Conservation (phyloP, 148 eudicot species). For the Camellia japonica region DNA sequence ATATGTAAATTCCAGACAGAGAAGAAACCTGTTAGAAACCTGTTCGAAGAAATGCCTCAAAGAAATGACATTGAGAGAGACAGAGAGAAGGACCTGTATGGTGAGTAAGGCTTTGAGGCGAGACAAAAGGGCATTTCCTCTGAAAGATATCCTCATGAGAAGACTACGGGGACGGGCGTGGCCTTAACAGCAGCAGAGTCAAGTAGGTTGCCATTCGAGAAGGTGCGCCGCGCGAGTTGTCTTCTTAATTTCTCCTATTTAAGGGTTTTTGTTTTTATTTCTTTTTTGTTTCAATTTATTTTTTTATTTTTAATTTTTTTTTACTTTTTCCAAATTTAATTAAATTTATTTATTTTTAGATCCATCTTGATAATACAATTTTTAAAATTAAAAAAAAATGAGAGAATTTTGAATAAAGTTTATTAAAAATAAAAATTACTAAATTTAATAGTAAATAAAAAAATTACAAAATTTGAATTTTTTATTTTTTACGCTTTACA, state of each 20-base stretch:
- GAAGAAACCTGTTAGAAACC: constrained; percentile 6
- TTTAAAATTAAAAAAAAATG: no score
- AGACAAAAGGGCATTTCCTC: constrained; percentile 19
- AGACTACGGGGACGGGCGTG: background rate
- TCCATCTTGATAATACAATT: no score
- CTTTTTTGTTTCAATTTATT: no score
- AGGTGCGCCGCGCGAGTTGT: background rate
- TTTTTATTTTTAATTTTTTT: background rate
- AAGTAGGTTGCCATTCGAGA: constrained; percentile 1
- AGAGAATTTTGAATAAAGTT: no score
- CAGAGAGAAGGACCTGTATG: constrained; percentile 21
- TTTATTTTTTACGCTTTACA: no score
- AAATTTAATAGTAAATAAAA: no score
- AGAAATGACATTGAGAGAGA: constrained; percentile 3
- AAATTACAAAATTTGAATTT: no score
- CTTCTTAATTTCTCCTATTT: background rate
- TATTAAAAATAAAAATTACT: no score
- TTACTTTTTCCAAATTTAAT: background rate
- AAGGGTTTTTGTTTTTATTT: no score
- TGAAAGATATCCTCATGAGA: constrained; percentile 6
- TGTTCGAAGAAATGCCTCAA: constrained; percentile 44
- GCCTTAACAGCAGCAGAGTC: background rate
- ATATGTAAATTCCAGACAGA: background rate
- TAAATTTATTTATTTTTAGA: no score
- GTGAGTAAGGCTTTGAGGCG: constrained; percentile 26